A percentile compares a stretch with the other conserved stretches of the same genome.
phyloP scores from a whole-genome alignment of 2,329 filamentous ascomycete species.

The Colletotrichum simmondsii region DNA sequence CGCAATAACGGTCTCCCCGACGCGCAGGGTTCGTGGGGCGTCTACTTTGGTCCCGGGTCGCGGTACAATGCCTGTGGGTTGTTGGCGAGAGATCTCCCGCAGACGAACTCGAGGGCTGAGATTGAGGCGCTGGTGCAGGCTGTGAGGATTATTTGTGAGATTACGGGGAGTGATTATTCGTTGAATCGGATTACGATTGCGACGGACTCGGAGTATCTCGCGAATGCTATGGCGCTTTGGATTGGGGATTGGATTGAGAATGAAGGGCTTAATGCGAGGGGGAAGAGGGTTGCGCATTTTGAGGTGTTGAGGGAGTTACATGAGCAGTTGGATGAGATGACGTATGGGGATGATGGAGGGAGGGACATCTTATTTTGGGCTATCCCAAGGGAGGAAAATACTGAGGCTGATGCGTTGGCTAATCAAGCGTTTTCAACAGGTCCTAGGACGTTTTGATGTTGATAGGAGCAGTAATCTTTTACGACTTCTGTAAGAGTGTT shows the following conservation, averaged over 20 bases:
- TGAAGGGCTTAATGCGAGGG: constrained; percentile 10
- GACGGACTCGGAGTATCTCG: constrained; percentile 35
- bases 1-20: constrained; percentile 36
- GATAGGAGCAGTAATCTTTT: too few relatives aligned
- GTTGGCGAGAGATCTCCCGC: constrained; percentile 15
- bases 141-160: constrained; percentile 17
- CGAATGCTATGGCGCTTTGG: constrained; percentile 34
- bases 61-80: constrained; percentile 34
- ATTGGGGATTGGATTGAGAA: constrained; percentile 34
- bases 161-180: background rate
- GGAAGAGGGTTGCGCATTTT: constrained; percentile 26
- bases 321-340: constrained; percentile 31
- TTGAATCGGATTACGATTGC: constrained; percentile 29
- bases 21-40: constrained; percentile 38
- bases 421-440: constrained; percentile 3
- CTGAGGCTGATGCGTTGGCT: constrained; percentile 33
- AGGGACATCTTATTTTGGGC: constrained; percentile 36
- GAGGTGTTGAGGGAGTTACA: constrained; percentile 26
- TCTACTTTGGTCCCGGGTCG: constrained; percentile 40
- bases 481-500: too few relatives aligned
- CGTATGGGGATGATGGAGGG: constrained; percentile 26
- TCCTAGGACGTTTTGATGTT: background rate
- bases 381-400: constrained; percentile 31
- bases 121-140: constrained; percentile 37
- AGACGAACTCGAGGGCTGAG: constrained; percentile 35